Conservation (phyloP, 495 filamentous ascomycete genomes). For the Aspergillus taichungensis region DNA sequence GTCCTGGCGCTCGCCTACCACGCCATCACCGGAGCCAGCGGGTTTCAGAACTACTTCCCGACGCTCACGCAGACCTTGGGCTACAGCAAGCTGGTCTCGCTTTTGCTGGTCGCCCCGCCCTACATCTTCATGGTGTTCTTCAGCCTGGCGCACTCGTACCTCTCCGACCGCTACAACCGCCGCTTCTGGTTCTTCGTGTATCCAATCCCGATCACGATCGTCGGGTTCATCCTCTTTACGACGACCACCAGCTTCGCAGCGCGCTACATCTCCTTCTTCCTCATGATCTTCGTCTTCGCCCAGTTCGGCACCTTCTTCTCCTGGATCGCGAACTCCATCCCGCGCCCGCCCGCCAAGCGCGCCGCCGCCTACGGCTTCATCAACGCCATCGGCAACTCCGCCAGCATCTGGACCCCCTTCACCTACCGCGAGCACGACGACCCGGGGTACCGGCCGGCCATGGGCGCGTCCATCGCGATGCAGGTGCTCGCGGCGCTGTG, state of each 20-base stretch:
- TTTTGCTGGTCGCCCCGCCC: constrained; percentile 35
- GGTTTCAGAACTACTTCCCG: constrained; percentile 39
- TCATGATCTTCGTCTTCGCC: constrained; percentile 35
- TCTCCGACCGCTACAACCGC: constrained; percentile 25
- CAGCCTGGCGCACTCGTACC: constrained; percentile 21
- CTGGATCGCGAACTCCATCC: constrained; percentile 36
- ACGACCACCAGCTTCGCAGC: constrained; percentile 23
- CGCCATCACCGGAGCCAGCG: constrained; percentile 26
- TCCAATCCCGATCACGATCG: constrained; percentile 27
- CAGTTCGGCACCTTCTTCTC: constrained; percentile 31
- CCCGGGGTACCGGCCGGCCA: constrained; percentile 22
- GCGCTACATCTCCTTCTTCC: constrained; percentile 35
- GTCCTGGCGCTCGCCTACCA: constrained; percentile 31
- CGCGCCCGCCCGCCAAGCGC: constrained; percentile 35
- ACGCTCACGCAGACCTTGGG: constrained; percentile 32
- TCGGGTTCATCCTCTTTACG: constrained; percentile 34
- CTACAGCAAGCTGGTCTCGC: constrained; percentile 22
- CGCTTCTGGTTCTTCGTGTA: constrained; percentile 35
- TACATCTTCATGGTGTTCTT: constrained; percentile 37
- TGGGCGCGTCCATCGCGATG: constrained; percentile 28
- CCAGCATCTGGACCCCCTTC: constrained; percentile 34
- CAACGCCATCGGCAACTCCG: constrained; percentile 28
- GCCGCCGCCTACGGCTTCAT: constrained; percentile 35
- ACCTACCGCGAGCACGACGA: constrained; percentile 24
- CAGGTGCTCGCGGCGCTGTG: constrained; percentile 13